Conservation (phyloP, 78 protist species). For the Guillardia theta region DNA sequence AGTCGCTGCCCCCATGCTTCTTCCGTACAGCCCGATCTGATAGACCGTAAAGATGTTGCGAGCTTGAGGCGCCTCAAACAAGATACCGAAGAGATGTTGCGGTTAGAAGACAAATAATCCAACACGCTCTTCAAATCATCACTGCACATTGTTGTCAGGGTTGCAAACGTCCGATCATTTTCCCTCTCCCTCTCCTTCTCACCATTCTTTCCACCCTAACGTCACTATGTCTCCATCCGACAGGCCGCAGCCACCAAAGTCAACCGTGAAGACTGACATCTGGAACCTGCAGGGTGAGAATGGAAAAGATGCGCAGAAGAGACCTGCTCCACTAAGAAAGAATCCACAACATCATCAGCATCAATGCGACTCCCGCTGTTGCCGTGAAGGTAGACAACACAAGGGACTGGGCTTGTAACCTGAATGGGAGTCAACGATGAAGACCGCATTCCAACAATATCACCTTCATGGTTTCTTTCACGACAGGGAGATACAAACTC, state of each 20-base stretch:
- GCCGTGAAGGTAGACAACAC: background rate
- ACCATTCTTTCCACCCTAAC: background rate
- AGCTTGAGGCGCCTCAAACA: no score
- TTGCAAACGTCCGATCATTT: no score
- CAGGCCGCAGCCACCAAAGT: background rate
- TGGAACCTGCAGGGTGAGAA: no score
- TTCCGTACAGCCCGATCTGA: background rate
- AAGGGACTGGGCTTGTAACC: background rate
- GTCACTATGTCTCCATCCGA: background rate
- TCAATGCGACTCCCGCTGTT: slow-evolving; percentile 18
- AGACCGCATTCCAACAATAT: background rate
- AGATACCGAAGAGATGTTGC: background rate
- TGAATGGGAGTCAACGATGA: background rate
- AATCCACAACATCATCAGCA: background rate
- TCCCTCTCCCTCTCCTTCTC: no score
- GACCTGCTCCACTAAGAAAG: background rate
- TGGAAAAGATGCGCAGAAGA: no score
- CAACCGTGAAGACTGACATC: background rate
- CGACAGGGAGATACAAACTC: no score
- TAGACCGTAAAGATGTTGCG: no score
- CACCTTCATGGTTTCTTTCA: background rate
- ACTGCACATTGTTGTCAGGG: no score
- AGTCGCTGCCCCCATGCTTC: slow-evolving; percentile 5
- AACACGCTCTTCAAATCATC: background rate
- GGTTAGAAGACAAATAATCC: background rate